A percentile compares a stretch with the other conserved stretches of the same genome.
These are phyloP conservation scores for Entomortierella lignicola DNA, from an alignment of 192 early-diverging fungal species.

Conservation along the genomic window DNA sequence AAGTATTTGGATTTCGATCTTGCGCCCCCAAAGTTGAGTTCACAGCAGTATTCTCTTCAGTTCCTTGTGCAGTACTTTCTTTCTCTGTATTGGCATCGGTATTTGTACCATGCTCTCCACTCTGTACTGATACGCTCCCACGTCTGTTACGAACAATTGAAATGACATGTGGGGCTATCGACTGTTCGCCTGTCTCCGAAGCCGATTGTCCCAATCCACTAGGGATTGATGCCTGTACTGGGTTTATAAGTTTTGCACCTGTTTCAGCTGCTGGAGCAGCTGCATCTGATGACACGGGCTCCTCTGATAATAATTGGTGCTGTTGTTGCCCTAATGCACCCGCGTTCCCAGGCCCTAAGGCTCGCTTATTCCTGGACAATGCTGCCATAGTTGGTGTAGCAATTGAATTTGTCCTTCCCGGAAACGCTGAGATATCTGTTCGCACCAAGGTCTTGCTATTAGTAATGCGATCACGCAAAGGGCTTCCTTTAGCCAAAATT, in stretches of 20 bases:
- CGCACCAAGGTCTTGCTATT: conserved; percentile 24
- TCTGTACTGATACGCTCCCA: neutral
- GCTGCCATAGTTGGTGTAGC: conserved; percentile 30
- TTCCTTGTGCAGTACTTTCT: neutral
- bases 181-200: neutral
- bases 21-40: neutral
- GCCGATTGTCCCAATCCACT: neutral
- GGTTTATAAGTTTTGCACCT: neutral
- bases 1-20: neutral
- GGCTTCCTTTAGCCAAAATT: conserved; percentile 9
- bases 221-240: neutral
- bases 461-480: conserved; percentile 11
- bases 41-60: neutral
- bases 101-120: neutral
- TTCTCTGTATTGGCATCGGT: neutral
- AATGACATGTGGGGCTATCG: neutral
- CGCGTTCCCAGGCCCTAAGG: neutral
- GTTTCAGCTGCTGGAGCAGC: neutral
- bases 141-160: neutral
- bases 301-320: neutral
- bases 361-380: conserved; percentile 17
- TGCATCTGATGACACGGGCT: neutral
- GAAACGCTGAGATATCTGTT: conserved; percentile 7
- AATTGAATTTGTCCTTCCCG: conserved; percentile 8
- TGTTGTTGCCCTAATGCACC: neutral